Evolutionary conservation across 495 filamentous ascomycete species (phyloP).

Genomic region (Oidiodendron maius): DNA sequence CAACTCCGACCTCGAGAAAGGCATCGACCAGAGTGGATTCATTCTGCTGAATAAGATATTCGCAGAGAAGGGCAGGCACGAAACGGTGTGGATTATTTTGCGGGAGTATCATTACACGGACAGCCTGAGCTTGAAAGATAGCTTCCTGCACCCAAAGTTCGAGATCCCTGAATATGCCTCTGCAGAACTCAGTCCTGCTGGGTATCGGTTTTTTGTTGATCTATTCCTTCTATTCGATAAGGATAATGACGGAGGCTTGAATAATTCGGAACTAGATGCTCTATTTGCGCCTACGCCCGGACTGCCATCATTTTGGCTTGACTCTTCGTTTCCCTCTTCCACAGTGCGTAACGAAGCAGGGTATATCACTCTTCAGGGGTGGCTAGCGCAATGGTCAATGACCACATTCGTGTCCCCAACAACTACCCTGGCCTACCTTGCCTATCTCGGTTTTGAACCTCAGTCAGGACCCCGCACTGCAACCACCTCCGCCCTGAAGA

Average conservation of each 20-base stretch:
- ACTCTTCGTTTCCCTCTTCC: conserved; percentile 82
- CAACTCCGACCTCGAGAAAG: conserved; percentile 58
- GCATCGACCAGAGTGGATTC: conserved; percentile 77
- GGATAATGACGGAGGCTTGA: conserved; percentile 94
- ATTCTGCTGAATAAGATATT: conserved; percentile 90
- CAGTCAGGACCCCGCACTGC: conserved; percentile 53
- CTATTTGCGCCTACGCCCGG: conserved; percentile 94
- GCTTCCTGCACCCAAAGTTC: conserved; percentile 87
- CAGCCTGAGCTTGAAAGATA: conserved; percentile 81
- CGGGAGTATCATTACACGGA: conserved; percentile 97
- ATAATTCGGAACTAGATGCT: conserved; percentile 72
- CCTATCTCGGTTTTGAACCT: conserved; percentile 86
- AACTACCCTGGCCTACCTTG: conserved; percentile 90
- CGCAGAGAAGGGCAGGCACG: conserved; percentile 94
- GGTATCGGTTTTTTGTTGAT: conserved; percentile 96
- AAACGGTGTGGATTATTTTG: conserved; percentile 95
- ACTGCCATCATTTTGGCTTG: conserved; percentile 76
- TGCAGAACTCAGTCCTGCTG: conserved; percentile 88
- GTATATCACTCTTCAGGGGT: conserved; percentile 92
- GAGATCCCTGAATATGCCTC: conserved; percentile 88
- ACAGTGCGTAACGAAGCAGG: conserved; percentile 94
- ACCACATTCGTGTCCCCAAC: conserved; percentile 94
- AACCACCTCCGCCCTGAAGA: conserved; percentile 77
- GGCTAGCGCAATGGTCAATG: conserved; percentile 99
- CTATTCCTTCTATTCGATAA: conserved; percentile 92